Evolutionary conservation across 2,329 filamentous ascomycete genomes (phyloP).

Genomic region (Colletotrichum limetticola): DNA sequence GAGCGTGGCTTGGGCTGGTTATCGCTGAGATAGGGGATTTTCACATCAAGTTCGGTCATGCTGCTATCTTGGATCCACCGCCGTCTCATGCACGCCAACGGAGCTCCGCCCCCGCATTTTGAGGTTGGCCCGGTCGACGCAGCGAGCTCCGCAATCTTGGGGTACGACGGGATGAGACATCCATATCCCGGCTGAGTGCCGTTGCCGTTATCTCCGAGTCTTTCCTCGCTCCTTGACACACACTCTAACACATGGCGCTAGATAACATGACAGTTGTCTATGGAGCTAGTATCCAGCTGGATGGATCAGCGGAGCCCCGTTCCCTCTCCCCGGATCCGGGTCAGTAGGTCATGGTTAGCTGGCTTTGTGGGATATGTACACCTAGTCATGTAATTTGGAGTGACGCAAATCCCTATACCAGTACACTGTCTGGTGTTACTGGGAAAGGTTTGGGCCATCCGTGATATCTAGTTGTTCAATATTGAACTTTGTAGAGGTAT

Average conservation of each 20-base stretch:
- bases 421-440: no score
- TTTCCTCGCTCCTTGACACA: no score
- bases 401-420: neutral
- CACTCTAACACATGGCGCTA: no score
- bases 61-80: constrained; percentile 9
- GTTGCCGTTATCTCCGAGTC: neutral
- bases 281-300: neutral
- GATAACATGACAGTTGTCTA: neutral
- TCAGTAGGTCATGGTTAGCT: neutral
- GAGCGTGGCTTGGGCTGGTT: constrained; percentile 6
- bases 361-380: neutral
- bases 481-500: no score
- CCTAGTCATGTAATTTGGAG: neutral
- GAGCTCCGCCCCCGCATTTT: constrained; percentile 29
- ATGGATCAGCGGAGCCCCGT: neutral
- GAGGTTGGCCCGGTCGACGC: neutral
- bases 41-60: constrained; percentile 1
- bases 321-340: neutral
- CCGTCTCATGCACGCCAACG: constrained; percentile 7
- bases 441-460: no score
- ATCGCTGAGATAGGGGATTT: constrained; percentile 19
- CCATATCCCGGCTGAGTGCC: neutral
- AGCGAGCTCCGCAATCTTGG: constrained; percentile 7
- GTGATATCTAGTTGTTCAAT: no score
- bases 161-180: neutral